These are phyloP conservation scores for Sporothrix inflata DNA, from an alignment of 2,329 filamentous ascomycete genomes.

Conservation along the genomic window DNA sequence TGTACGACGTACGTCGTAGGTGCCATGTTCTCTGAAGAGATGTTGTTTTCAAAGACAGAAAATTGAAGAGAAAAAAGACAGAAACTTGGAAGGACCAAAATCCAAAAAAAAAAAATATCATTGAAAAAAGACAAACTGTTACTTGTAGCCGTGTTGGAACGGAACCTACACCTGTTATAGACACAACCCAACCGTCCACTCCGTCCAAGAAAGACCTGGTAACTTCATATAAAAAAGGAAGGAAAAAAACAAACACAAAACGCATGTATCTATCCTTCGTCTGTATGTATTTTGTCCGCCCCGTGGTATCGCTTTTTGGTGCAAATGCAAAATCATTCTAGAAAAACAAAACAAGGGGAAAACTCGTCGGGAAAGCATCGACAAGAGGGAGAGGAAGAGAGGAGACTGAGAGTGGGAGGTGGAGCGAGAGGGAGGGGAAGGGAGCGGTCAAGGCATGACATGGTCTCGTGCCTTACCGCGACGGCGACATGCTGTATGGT, in stretches of 20 bases:
- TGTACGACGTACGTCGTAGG: background rate
- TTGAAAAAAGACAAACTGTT: slow-evolving; percentile 5
- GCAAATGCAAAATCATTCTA: slow-evolving; percentile 22
- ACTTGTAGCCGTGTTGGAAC: slow-evolving; percentile 20
- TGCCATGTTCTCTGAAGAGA: background rate
- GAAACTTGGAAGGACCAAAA: background rate
- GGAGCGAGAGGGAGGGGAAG: background rate
- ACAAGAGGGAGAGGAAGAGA: background rate
- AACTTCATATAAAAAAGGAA: background rate
- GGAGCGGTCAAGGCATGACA: background rate
- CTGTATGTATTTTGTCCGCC: background rate
- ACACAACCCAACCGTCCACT: slow-evolving; percentile 5
- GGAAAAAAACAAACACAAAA: background rate
- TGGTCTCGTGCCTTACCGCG: slow-evolving; percentile 37
- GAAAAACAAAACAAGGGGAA: background rate
- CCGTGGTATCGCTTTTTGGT: slow-evolving; percentile 25
- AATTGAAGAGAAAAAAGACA: background rate
- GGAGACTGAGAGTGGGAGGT: background rate
- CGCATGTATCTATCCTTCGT: slow-evolving; percentile 17
- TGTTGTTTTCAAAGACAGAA: background rate
- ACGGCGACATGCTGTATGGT: slow-evolving; percentile 71
- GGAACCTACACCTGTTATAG: slow-evolving; percentile 2
- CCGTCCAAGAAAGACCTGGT: background rate
- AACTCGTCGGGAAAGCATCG: background rate
- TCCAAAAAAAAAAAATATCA: background rate